Evolutionary conservation across 768 basidiomycete species (phyloP).

Genomic region (Leucosporidium scottii): DNA sequence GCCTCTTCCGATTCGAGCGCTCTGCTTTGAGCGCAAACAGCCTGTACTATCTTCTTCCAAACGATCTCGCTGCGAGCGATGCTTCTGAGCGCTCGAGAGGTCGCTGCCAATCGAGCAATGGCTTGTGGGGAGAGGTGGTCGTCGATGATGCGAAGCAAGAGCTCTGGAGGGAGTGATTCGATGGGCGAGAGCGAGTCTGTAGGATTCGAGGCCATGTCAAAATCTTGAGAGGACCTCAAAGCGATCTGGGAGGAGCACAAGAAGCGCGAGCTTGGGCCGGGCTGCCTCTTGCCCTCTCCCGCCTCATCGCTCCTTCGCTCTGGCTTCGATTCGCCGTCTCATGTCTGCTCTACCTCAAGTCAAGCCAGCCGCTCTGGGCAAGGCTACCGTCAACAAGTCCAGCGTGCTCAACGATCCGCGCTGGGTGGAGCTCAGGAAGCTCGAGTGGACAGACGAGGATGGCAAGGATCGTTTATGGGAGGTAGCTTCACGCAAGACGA

Average conservation of each 20-base stretch:
- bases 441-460: constrained; percentile 69
- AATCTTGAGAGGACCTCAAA: no score
- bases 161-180: constrained; percentile 23
- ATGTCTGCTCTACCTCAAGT: not conserved
- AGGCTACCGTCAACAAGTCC: not conserved
- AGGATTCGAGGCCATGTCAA: no score
- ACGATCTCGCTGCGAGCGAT: constrained; percentile 7
- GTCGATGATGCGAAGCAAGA: constrained; percentile 8
- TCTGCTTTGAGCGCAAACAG: not conserved
- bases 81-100: not conserved
- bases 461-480: constrained; percentile 84
- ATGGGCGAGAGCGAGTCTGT: not conserved
- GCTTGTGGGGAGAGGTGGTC: constrained; percentile 15
- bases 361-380: not conserved
- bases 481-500: constrained; percentile 72
- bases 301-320: no score
- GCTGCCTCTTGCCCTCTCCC: no score
- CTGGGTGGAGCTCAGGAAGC: constrained; percentile 77
- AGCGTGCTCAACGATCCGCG: constrained; percentile 1
- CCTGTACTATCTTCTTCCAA: constrained; percentile 1
- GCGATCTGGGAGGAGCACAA: no score
- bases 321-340: no score
- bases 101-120: constrained; percentile 4
- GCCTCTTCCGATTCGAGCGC: not conserved
- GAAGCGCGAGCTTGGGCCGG: no score